Base-by-base conservation (phyloP, 2,329 filamentous ascomycete species). In the Colletotrichum cuscutae region DNA sequence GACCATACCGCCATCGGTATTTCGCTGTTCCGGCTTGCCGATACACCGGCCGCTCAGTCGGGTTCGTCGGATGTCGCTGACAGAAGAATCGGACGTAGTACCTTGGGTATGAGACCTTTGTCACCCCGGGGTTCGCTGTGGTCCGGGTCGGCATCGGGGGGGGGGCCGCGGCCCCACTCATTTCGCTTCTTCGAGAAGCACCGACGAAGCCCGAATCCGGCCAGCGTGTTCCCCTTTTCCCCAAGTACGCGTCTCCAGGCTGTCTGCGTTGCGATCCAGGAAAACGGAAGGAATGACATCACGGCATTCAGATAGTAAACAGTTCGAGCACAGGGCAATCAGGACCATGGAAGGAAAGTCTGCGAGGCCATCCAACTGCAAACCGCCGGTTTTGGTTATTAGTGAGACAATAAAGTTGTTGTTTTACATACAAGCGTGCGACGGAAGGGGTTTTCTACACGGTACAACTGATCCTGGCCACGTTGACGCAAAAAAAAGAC, bases 381-480 rank as follows among this genome's bases (percentile, higher is more conserved):
- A 72, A 66, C 68, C 62, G 61, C 63, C 63, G 63, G 57, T 73
- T 73, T 46, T 73, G 62, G 52, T 72, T 63, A 73, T 73, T 73
- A 73, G 68, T 72, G 68, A 71, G 68, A 73, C 68, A 73, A 69
- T 73, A 59, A 49, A 54, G 61, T 59, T 70, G 53, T 72, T 72
- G 67, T 32, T 64, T 37, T 73, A 73, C 68, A 72, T 73, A 73
- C 71, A 73, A 68, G 68, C 63, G 71, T 72, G 66, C 56, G 57
- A 67, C 37, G 58, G 37, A 46, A 46, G 61, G 15, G 64, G 19
- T 60, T 73, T 72, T 73, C 68, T 73, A 73, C 68, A 73, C 62
- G 71, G 42, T 70, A 59, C 52, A 56, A 58, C 46, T 56, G 57
- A 24, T 61, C 61, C 28, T 30, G 32, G 49, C 46, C 68, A 65